Conservation (phyloP, 2,329 filamentous ascomycete genomes). For the Fusarium pseudoanthophilum region DNA sequence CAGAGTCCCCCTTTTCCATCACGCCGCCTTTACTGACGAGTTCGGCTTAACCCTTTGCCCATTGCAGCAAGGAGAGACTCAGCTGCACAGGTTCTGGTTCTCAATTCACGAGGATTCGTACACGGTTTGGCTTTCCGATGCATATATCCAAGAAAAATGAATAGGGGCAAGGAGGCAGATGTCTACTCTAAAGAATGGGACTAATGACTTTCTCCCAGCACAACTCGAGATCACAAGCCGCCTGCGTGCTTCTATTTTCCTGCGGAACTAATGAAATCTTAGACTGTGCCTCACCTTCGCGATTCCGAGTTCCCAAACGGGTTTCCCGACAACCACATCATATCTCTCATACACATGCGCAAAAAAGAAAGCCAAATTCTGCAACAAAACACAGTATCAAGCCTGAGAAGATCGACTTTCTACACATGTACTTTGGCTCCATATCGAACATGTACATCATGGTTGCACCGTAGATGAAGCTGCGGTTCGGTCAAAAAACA, state of each 20-base stretch:
- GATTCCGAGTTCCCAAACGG: too few species aligned
- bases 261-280: not conserved
- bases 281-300: too few species aligned
- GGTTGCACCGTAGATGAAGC: not conserved
- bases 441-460: not conserved
- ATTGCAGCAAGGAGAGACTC: fast-evolving
- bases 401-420: too few species aligned
- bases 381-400: not conserved
- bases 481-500: too few species aligned
- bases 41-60: not conserved
- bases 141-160: not conserved
- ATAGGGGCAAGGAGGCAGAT: too few species aligned
- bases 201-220: not conserved
- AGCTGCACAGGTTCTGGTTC: too few species aligned
- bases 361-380: too few species aligned
- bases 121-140: not conserved
- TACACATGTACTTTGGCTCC: not conserved
- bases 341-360: not conserved
- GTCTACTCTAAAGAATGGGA: not conserved
- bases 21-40: not conserved
- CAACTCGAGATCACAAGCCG: too few species aligned
- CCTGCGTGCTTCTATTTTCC: not conserved
- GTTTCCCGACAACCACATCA: too few species aligned
- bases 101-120: fast-evolving
- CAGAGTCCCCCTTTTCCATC: not conserved